Evolutionary conservation across 2,329 filamentous ascomycete species (phyloP).

Genomic region (Fusarium chaquense): DNA sequence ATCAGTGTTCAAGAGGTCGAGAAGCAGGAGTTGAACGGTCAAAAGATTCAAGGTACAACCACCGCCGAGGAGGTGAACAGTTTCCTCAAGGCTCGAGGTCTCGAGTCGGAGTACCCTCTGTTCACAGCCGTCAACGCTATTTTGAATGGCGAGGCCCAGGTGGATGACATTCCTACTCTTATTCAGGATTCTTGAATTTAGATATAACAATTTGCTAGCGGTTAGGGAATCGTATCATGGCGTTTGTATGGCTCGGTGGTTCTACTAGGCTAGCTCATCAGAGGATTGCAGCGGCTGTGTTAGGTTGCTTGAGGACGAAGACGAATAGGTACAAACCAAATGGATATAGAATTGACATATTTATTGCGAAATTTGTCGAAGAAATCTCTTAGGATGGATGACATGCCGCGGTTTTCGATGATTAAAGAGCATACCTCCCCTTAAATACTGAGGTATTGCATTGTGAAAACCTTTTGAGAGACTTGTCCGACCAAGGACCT

Average conservation of each 20-base stretch:
- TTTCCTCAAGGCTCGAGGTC: constrained; percentile 82
- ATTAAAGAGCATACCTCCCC: not conserved
- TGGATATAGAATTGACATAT: constrained; percentile 21
- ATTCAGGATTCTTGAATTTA: constrained; percentile 57
- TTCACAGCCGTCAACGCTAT: constrained; percentile 91
- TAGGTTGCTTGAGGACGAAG: not conserved
- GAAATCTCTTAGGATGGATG: not conserved
- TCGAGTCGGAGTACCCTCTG: constrained; percentile 87
- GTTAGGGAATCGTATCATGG: constrained; percentile 25
- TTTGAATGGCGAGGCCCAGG: constrained; percentile 78
- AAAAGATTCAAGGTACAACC: constrained; percentile 94
- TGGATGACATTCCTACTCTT: constrained; percentile 83
- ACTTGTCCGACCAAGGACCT: not conserved
- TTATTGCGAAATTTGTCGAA: not conserved
- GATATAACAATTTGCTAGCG: not conserved
- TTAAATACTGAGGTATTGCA: not conserved
- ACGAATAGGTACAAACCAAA: not conserved
- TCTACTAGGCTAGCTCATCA: constrained; percentile 18
- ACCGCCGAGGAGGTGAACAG: constrained; percentile 92
- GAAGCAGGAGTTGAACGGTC: constrained; percentile 89
- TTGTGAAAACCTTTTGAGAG: not conserved
- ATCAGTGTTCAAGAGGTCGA: constrained; percentile 89
- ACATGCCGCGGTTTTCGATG: not conserved
- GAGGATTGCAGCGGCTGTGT: constrained; percentile 30
- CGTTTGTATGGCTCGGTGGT: constrained; percentile 41